Base-by-base conservation (phyloP, 78 protist species). In the Dictyostelium capitatum region DNA sequence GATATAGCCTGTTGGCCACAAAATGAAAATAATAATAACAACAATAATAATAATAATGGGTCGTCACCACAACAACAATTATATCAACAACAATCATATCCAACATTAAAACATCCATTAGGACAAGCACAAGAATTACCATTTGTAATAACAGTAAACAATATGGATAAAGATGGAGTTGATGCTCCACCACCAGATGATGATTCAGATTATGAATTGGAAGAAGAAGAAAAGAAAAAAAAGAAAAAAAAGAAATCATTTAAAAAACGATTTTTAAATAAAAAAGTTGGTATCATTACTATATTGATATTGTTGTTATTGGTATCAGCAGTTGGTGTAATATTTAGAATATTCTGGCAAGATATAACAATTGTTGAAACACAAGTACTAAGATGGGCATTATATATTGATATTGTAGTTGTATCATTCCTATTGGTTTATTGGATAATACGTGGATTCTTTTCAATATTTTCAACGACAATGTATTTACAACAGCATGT, bases 401-500 rank as follows among this genome's bases (percentile, higher is more conserved):
- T 87, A 2, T 87, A 32, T 51, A 47, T 87, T 12, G 93, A 87
- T 51, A 74, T 87, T 19, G 46, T 28, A 25, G 47, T 87, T 0
- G 9, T 64, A 43, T 30, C 75, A 17, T 87, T 43, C 28, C 20
- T 87, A 70, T 20, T 77, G 12, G 72, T 69, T 0, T 57, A 28
- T 65, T 87, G 83, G 83, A 28, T 87, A 1, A 51, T 87, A 20
- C 32, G 84, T n/a, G 83, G 78, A 32, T 50, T 77, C 64, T 54
- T 87, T 32, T 77, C 84, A 0, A 30, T 87, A 28, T 87, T 87
- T 50, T 67, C 79, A 37, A 50, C 53, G 10, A 87, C 93, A 23
- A 74, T 87, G 53, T 87, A 64, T 47, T 65, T 87, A 15, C 93
- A 87, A 62, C 93, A 87, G 19, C 93, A 87, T 48, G 84, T 87